These are phyloP conservation scores for Blastobotrys buckinghamii DNA, from an alignment of 1,139 yeast species.

Conservation along the genomic window DNA sequence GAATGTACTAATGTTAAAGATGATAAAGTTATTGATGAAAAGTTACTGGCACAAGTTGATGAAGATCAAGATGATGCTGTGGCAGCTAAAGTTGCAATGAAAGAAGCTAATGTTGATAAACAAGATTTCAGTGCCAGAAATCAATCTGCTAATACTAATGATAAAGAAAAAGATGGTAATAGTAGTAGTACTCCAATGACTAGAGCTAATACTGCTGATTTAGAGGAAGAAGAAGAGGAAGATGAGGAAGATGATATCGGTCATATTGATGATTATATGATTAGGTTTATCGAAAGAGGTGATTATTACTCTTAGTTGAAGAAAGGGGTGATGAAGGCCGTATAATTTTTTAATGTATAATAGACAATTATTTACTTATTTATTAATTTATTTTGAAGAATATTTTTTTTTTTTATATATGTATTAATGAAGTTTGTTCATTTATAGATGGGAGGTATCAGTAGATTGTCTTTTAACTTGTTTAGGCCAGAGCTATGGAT, in stretches of 20 bases:
- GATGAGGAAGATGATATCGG: conserved; percentile 74
- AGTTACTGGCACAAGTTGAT: conserved; percentile 84
- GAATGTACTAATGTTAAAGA: conserved; percentile 29
- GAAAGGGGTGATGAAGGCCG: too few relatives aligned
- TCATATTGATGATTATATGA: conserved; percentile 95
- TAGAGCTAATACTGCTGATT: conserved; percentile 8
- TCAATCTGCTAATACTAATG: conserved; percentile 11
- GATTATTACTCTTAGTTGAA: conserved; percentile 35
- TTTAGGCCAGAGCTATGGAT: too few relatives aligned
- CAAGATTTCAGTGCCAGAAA: conserved; percentile 62
- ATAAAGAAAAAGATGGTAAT: conserved; percentile 16
- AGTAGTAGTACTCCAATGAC: conserved; percentile 10
- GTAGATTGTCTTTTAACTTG: too few relatives aligned
- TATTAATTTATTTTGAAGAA: too few relatives aligned
- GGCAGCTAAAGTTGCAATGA: conserved; percentile 87
- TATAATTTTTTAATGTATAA: too few relatives aligned
- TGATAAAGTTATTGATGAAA: conserved; percentile 41
- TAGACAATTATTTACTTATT: too few relatives aligned
- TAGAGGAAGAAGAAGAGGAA: conserved; percentile 36
- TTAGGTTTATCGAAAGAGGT: conserved; percentile 81
- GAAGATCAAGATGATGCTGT: conserved; percentile 94
- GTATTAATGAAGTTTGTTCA: too few relatives aligned
- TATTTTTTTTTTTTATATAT: too few relatives aligned
- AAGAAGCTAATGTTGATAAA: conserved; percentile 75
- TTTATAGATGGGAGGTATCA: too few relatives aligned